Base-by-base conservation (phyloP, 2,329 filamentous ascomycete species). In the Exophiala dermatitidis region DNA sequence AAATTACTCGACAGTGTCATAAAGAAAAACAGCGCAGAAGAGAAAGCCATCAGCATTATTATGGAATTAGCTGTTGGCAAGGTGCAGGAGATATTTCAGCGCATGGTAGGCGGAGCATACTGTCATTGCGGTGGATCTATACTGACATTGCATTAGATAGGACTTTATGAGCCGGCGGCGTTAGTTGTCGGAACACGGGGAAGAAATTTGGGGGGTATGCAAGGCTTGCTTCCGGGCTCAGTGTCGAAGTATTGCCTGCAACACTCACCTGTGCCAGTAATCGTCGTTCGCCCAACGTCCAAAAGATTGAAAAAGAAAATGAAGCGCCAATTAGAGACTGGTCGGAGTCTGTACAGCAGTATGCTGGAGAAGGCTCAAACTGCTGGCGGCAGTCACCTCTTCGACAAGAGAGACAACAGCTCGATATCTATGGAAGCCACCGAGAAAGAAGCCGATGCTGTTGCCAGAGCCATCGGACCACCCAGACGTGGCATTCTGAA, bases 181-280 rank as follows among this genome's bases (percentile, higher is more conserved):
- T 79, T 96, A 26, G 85, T 96, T 30, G 90, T 96, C 10, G 90
- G 90, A 41, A 95, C 90, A 1, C 82, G 86, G 63, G 90, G 90
- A 43, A 81, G 89, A 50, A 91, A 86, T 36, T 77, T 95, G 1
- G 88, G 88, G 33, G 89, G 90, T 29, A 84, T 95, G 53, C 90
- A 95, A 67, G 88, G 88, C 45, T 75, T 95, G 31, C 80, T 95
- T 40, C 88, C 88, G 46, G 93, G 89, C 59, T 93, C 87, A 0
- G 90, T 95, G 42, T 94, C 88, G 29, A 95, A 95, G 67, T 96
- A 95, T 71, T 95, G 90, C 65, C 77, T 95, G 8, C 90, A 96
- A 67, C 90, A 95, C 68, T 95, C 88, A 1, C 90, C 90, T 0
- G 88, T 96, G 1, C 90, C 90, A 1, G 90, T 95, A 5, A 90